Conservation (phyloP, 148 eudicot genomes). For the Tetragonia tetragonoides region DNA sequence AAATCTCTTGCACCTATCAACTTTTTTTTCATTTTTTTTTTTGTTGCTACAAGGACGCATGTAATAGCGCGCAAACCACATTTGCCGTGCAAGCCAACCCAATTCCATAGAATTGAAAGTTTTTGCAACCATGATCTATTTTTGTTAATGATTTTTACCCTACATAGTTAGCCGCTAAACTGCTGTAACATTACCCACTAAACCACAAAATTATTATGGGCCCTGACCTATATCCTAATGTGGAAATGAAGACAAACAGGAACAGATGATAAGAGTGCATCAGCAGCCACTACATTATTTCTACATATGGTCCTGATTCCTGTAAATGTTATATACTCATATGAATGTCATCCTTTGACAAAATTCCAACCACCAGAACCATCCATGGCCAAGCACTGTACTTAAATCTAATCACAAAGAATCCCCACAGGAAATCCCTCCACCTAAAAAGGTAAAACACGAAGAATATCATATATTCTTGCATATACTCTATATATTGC, state of each 20-base stretch:
- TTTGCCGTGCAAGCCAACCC: too few relatives aligned
- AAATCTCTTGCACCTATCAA: too few relatives aligned
- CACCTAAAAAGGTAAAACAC: neutral
- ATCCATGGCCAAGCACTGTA: slow-evolving; percentile 19
- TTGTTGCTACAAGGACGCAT: too few relatives aligned
- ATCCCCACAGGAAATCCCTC: neutral
- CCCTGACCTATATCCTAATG: slow-evolving; percentile 3
- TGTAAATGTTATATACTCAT: neutral
- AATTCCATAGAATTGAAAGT: too few relatives aligned
- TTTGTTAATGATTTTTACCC: too few relatives aligned
- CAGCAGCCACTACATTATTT: slow-evolving; percentile 16
- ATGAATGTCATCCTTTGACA: slow-evolving; percentile 2
- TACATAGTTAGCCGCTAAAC: too few relatives aligned
- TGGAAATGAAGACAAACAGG: neutral
- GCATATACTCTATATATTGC: slow-evolving; percentile 8
- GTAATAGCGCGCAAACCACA: too few relatives aligned
- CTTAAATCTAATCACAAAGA: slow-evolving; percentile 14
- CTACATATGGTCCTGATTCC: slow-evolving; percentile 24
- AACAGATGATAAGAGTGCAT: slow-evolving; percentile 11
- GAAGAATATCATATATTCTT: neutral
- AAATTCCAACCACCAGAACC: slow-evolving; percentile 2
- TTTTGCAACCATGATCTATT: too few relatives aligned
- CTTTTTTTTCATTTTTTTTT: too few relatives aligned
- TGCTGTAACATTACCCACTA: too few relatives aligned
- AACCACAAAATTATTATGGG: neutral